Evolutionary conservation across 2,329 filamentous ascomycete species (phyloP), one percentile per base, ranked within the genome.

Genomic region (Aureobasidium sp.): DNA sequence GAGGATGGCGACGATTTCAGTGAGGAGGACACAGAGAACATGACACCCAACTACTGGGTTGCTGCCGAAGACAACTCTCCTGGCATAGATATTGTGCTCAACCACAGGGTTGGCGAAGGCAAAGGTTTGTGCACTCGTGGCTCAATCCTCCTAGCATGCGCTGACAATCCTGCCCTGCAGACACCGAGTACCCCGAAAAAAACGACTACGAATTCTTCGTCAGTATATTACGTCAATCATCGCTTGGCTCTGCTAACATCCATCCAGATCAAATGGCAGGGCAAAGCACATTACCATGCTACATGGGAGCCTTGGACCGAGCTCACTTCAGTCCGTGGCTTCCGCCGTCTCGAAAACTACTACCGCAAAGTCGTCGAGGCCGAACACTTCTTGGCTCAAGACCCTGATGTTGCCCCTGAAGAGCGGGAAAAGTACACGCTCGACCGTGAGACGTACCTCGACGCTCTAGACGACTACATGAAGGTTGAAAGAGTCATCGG

Each of bases 401-500:
- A 90, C 39, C 84, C 83, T 12, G 87, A 91, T 51, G 83, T 91
- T 44, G 85, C 88, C 14, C 88, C 88, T 0, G 91, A 97, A 76
- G 90, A 93, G 68, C 88, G 89, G 65, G 91, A 97, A 75, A 92
- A 95, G 74, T 96, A 92, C 82, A 90, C 91, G 73, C 84, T 99
- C n/a, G 91, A 97, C 70, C 88, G 91, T 56, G 94, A 99, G 76
- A 86, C 91, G 63, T 89, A 94, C 66, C 85, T 91, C 63, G 92
- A 97, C 73, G 89, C 91, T 2, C 83, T 95, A 57, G 87, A 89
- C 66, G 92, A 97, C 70, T 96, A 90, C 75, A 94, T 90, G 65
- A 87, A 94, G 68, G 91, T 97, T 36, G 94, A 99, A 74, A 86
- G 94, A 68, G 87, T 99, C 63, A 96, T 99, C 68, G 89, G 90